Conservation (phyloP, 2,329 filamentous ascomycete genomes). For the Chrysoporthe puriensis region DNA sequence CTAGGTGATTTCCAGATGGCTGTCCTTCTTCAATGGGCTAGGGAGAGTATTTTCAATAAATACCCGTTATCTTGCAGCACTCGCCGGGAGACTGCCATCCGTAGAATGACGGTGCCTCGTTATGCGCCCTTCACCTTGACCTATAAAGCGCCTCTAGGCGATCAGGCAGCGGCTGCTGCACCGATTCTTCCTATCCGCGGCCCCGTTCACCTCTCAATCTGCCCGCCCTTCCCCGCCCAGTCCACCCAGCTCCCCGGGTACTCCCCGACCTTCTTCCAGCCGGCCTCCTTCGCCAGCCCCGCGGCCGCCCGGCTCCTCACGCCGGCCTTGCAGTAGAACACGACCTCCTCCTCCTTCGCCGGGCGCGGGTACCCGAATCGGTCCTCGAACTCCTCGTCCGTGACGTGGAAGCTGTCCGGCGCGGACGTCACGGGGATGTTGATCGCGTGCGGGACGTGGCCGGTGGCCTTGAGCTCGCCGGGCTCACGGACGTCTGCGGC, state of each 20-base stretch:
- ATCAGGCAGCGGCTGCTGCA: not conserved
- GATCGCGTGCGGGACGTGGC: conserved; percentile 77
- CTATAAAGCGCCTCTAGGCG: not conserved
- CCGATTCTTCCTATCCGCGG: not conserved
- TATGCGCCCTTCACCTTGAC: not conserved
- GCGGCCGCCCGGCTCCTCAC: conserved; percentile 81
- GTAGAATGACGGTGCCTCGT: not conserved
- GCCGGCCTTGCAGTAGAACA: conserved; percentile 94
- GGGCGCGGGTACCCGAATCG: conserved; percentile 78
- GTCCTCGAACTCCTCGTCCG: conserved; percentile 78
- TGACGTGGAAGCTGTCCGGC: conserved; percentile 79
- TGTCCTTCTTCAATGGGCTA: conserved; percentile 5
- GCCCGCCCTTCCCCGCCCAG: conserved; percentile 76
- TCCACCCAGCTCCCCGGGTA: conserved; percentile 81
- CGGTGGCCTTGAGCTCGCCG: conserved; percentile 63
- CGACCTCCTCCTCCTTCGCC: conserved; percentile 56
- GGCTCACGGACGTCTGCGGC: conserved; percentile 72
- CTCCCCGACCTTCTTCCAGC: conserved; percentile 73
- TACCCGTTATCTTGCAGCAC: not conserved
- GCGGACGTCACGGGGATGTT: conserved; percentile 80
- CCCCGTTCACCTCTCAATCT: conserved; percentile 51
- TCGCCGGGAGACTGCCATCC: not conserved
- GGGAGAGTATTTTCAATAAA: conserved; percentile 8
- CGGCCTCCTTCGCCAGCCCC: conserved; percentile 73
- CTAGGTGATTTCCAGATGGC: conserved; percentile 14